Evolutionary conservation across 2,329 filamentous ascomycete genomes (phyloP).

Genomic region (Aureobasidium namibiae): DNA sequence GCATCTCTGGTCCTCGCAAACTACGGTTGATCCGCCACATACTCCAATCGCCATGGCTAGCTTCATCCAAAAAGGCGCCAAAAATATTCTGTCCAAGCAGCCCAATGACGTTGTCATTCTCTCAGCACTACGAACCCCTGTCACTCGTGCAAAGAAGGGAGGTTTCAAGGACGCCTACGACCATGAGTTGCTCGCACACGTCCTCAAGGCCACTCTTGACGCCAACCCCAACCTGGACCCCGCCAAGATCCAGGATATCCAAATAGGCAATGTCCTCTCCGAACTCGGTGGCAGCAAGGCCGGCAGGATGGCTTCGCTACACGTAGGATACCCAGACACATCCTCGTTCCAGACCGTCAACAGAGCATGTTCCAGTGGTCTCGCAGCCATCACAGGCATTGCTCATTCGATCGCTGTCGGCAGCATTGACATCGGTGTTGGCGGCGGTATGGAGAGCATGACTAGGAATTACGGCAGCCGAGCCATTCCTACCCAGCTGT

Average conservation of each 20-base stretch:
- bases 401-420: slow-evolving; percentile 69
- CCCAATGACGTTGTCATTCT: slow-evolving; percentile 81
- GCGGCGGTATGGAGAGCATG: slow-evolving; percentile 94
- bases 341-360: slow-evolving; percentile 82
- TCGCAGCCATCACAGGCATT: slow-evolving; percentile 68
- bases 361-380: slow-evolving; percentile 70
- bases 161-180: slow-evolving; percentile 81
- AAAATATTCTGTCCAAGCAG: slow-evolving; percentile 67
- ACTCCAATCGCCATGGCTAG: slow-evolving; percentile 5
- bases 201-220: slow-evolving; percentile 58
- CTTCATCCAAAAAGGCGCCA: slow-evolving; percentile 45
- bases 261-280: slow-evolving; percentile 80
- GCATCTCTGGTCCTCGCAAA: not conserved
- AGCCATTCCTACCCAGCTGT: slow-evolving; percentile 77
- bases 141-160: slow-evolving; percentile 77
- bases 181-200: slow-evolving; percentile 71
- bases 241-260: slow-evolving; percentile 65
- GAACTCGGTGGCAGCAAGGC: slow-evolving; percentile 88
- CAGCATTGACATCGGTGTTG: slow-evolving; percentile 65
- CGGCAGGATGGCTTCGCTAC: slow-evolving; percentile 81
- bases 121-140: slow-evolving; percentile 79
- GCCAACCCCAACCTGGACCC: slow-evolving; percentile 67
- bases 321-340: slow-evolving; percentile 64
- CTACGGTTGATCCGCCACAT: not conserved
- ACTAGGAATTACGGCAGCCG: slow-evolving; percentile 77